These are phyloP conservation scores for Aspergillus leporis DNA, from an alignment of 495 filamentous ascomycete species.

Conservation along the genomic window DNA sequence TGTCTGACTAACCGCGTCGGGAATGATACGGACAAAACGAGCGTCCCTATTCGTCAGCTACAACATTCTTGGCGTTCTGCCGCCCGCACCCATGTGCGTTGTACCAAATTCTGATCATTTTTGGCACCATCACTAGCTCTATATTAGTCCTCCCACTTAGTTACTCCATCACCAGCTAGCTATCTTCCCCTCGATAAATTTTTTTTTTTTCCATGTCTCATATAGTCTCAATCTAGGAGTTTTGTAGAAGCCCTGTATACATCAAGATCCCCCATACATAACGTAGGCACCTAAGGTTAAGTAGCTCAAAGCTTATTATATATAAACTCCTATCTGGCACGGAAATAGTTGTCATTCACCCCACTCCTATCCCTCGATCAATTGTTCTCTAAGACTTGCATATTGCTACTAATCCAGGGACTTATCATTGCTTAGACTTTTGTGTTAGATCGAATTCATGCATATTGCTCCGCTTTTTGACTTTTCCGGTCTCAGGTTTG, in stretches of 20 bases:
- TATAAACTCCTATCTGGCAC: background rate
- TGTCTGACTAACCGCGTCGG: background rate
- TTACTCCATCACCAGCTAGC: background rate
- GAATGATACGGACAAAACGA: background rate
- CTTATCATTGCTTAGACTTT: background rate
- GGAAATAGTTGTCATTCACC: background rate
- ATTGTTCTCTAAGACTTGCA: background rate
- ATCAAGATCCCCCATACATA: conserved; percentile 2
- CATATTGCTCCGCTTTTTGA: background rate
- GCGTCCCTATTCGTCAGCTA: background rate
- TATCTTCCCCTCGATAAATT: background rate
- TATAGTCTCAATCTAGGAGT: conserved; percentile 2
- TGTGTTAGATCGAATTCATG: background rate
- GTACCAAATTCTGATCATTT: conserved; percentile 1
- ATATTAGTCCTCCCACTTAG: background rate
- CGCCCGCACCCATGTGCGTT: conserved; percentile 8
- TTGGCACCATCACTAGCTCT: background rate
- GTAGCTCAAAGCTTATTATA: background rate
- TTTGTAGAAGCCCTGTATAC: background rate
- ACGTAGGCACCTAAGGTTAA: conserved; percentile 2
- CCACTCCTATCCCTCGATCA: background rate
- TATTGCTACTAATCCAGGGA: background rate
- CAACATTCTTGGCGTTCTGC: conserved; percentile 3
- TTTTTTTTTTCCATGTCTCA: background rate
- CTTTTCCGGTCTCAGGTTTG: background rate